Percentiles rank a stretch among this genome's conserved stretches.
phyloP scores from a whole-genome alignment of 2,329 filamentous ascomycete species.

The Echinosphaeria canescens region DNA sequence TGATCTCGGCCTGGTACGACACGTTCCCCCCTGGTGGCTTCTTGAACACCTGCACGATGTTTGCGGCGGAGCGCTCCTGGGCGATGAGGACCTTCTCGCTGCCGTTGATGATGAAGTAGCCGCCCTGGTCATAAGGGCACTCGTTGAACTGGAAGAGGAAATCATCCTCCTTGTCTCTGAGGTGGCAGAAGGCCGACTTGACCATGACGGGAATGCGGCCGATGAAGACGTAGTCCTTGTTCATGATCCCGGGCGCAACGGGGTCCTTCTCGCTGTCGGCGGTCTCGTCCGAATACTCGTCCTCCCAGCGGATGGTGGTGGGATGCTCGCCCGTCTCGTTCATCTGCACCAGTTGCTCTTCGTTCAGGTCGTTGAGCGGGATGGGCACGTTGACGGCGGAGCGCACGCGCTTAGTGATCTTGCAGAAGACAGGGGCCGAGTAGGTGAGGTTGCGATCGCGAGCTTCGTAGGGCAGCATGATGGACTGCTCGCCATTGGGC shows the following conservation, averaged over 20 bases:
- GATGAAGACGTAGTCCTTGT: slow-evolving; percentile 60
- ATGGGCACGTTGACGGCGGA: slow-evolving; percentile 60
- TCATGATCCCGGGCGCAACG: slow-evolving; percentile 23
- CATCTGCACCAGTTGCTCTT: slow-evolving; percentile 34
- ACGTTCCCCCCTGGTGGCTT: slow-evolving; percentile 86
- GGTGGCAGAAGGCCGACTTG: slow-evolving; percentile 85
- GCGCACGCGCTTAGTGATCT: slow-evolving; percentile 68
- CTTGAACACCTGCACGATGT: slow-evolving; percentile 98
- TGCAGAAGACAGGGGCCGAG: slow-evolving; percentile 73
- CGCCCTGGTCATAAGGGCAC: slow-evolving; percentile 94
- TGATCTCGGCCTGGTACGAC: slow-evolving; percentile 85
- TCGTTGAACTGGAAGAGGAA: slow-evolving; percentile 84
- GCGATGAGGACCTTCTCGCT: slow-evolving; percentile 97
- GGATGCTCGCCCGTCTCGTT: slow-evolving; percentile 31
- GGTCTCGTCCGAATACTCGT: too few species aligned
- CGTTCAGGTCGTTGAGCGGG: slow-evolving; percentile 44
- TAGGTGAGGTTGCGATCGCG: slow-evolving; percentile 93
- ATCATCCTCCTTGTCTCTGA: slow-evolving; percentile 66
- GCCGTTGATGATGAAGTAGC: slow-evolving; percentile 98
- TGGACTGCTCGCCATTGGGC: slow-evolving; percentile 70
- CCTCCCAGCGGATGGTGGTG: slow-evolving; percentile 36
- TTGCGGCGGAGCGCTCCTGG: slow-evolving; percentile 91
- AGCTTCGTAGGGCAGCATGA: slow-evolving; percentile 83
- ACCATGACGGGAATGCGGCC: slow-evolving; percentile 96
- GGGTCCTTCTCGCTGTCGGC: too few species aligned